Evolutionary conservation across 2,329 filamentous ascomycete genomes (phyloP), one percentile per base, ranked within the genome.

Genomic region (Exophiala sideris): DNA sequence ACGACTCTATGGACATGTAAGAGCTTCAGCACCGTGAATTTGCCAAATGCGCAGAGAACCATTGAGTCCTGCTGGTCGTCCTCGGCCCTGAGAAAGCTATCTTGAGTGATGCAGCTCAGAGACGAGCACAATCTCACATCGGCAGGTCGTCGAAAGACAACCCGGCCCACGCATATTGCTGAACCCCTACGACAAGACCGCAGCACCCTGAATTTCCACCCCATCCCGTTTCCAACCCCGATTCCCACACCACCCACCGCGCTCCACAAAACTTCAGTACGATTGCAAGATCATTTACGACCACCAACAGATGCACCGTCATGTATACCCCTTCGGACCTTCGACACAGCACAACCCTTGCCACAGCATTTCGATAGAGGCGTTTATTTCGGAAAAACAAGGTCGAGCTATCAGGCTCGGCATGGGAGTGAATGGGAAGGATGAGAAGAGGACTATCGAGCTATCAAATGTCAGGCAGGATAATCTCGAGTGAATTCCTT

Each of bases 1-100:
- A 79, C 62, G 86, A 88, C 67, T 83, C 82, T 38, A 88, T 88
- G 85, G 86, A 88, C 68, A 89, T 86, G 83, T 86, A 81, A 81
- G 46, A 39, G 34, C 20, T 40, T 29, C 10, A 44, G 32, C 24
- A n/a, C 7, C 14, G 5, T 29, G 24, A 8, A 29, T 3, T 29
- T 29, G 24, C 24, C 5, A 8, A 29, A 2, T 29, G 24, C 24
- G 24, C 24, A 29, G 5, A 20, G 34, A 20, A 50, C 7, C 14
- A 18, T 50, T 12, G 16, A 41, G 39, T 50, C 33, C 34, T 47
- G 24, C 18, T 18, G 32, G 24, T 14, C 36, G 38, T 45, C n/a
- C 44, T 36, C 20, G 33, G 34, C 32, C 29, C 35, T 34, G 21
- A 36, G 9, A 14, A 46, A 46, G 34, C 41, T 36, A 20, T 47